phyloP scores from a whole-genome alignment of 148 eudicot species.

The Polygonum aviculare region DNA sequence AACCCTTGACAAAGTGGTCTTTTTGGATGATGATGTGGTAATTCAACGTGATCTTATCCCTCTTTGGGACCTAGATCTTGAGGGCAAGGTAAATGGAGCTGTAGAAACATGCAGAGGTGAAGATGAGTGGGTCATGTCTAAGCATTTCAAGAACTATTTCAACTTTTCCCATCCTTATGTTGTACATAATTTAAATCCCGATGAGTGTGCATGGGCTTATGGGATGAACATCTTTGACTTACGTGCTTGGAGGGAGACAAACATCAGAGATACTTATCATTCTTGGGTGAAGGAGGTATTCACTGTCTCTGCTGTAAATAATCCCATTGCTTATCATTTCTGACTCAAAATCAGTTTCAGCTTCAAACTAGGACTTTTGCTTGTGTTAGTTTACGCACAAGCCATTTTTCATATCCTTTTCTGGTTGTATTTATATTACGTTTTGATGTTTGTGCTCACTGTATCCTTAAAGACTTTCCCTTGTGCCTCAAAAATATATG shows the following conservation, averaged over 20 bases:
- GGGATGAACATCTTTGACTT: conserved; percentile 98
- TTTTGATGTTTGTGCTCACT: not conserved
- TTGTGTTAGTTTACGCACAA: not conserved
- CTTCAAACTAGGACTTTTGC: not conserved
- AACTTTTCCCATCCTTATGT: conserved; percentile 94
- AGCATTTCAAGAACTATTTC: conserved; percentile 81
- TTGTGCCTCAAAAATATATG: not conserved
- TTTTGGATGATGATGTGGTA: conserved; percentile 93
- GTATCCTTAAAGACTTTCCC: not conserved
- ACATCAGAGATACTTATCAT: conserved; percentile 82
- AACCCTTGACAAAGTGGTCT: conserved; percentile 83
- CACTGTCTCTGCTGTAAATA: not conserved
- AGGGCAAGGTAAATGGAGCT: conserved; percentile 94
- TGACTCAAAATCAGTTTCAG: not conserved
- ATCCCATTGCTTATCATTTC: not conserved
- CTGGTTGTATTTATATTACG: not conserved
- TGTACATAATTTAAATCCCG: conserved; percentile 67
- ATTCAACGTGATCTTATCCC: conserved; percentile 90
- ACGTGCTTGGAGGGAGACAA: conserved; percentile 81
- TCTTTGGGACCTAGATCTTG: conserved; percentile 89
- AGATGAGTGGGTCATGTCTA: conserved; percentile 97
- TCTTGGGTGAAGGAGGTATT: conserved; percentile 92
- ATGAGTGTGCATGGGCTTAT: conserved; percentile 99
- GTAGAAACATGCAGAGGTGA: conserved; percentile 98
- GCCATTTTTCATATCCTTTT: not conserved